Evolutionary conservation across 1,139 yeast species (phyloP).

Genomic region (Nadsonia starkeyi-henricii): DNA sequence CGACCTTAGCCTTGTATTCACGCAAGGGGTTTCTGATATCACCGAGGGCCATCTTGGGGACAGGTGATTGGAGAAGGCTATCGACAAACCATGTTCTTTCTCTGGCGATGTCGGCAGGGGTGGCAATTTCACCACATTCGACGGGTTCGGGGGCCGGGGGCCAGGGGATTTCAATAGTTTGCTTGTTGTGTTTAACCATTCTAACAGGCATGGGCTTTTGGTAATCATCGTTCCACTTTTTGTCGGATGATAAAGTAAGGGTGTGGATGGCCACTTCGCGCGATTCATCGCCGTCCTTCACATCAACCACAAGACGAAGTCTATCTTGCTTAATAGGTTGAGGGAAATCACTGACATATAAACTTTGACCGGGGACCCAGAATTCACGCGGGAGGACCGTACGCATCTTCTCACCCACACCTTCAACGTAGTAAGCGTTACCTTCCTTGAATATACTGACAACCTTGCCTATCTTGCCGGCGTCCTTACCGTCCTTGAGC

Average conservation of each 20-base stretch:
- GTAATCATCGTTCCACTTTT: slow-evolving; percentile 51
- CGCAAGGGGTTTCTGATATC: slow-evolving; percentile 66
- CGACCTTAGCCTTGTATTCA: slow-evolving; percentile 38
- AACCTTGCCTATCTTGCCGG: slow-evolving; percentile 57
- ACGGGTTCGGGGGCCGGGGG: slow-evolving; percentile 55
- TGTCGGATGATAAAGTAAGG: slow-evolving; percentile 29
- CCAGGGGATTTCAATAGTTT: slow-evolving; percentile 73
- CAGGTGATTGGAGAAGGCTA: slow-evolving; percentile 49
- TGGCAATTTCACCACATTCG: slow-evolving; percentile 35
- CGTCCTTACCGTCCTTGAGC: slow-evolving; percentile 51
- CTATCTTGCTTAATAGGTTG: slow-evolving; percentile 47
- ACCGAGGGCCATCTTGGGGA: slow-evolving; percentile 51
- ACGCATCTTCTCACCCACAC: slow-evolving; percentile 39
- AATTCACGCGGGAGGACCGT: slow-evolving; percentile 51
- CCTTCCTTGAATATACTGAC: slow-evolving; percentile 32
- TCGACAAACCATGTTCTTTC: slow-evolving; percentile 68
- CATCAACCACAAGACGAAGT: slow-evolving; percentile 66
- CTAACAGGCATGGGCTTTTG: slow-evolving; percentile 66
- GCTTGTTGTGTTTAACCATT: slow-evolving; percentile 51
- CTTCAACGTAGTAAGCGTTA: slow-evolving; percentile 42
- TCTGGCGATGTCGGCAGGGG: slow-evolving; percentile 45
- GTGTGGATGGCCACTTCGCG: slow-evolving; percentile 66
- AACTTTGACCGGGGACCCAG: slow-evolving; percentile 63
- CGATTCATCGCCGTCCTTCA: slow-evolving; percentile 45
- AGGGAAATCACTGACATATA: slow-evolving; percentile 50